These are phyloP conservation scores for Colletotrichum spinosum DNA, from an alignment of 2,329 filamentous ascomycete genomes.

Conservation along the genomic window DNA sequence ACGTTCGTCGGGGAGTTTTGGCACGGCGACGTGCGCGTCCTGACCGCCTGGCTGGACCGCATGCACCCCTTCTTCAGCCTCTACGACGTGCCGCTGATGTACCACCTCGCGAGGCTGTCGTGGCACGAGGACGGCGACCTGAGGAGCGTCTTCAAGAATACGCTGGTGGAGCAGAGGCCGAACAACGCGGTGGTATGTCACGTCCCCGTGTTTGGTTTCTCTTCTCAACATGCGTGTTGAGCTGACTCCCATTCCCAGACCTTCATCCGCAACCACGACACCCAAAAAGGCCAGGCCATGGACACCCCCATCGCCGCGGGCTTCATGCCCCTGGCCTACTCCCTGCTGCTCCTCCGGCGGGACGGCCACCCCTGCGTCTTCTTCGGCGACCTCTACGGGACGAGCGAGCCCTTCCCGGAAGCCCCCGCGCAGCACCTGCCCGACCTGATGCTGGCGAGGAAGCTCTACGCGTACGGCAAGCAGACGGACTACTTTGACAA, in stretches of 20 bases:
- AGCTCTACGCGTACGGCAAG: constrained; percentile 26
- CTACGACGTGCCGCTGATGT: constrained; percentile 34
- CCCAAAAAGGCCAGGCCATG: constrained; percentile 35
- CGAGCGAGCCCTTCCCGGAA: constrained; percentile 13
- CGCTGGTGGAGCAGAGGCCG: constrained; percentile 24
- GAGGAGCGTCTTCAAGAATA: constrained; percentile 28
- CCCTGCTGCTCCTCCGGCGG: constrained; percentile 25
- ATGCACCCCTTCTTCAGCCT: constrained; percentile 35
- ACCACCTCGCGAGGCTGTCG: constrained; percentile 28
- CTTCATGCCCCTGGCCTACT: constrained; percentile 29
- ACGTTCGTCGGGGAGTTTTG: constrained; percentile 34
- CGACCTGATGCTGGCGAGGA: constrained; percentile 19
- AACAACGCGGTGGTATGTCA: constrained; percentile 32
- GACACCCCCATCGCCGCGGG: constrained; percentile 20
- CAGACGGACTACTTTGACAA: constrained; percentile 30
- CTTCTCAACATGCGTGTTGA: not conserved
- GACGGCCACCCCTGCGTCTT: constrained; percentile 35
- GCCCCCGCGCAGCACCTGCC: constrained; percentile 13
- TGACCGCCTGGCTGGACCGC: constrained; percentile 28
- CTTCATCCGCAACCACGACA: constrained; percentile 35
- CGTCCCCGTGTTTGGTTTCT: not conserved
- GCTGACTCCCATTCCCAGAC: not conserved
- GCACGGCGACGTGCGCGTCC: constrained; percentile 31
- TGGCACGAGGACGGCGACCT: constrained; percentile 26
- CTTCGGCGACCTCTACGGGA: constrained; percentile 33